Evolutionary conservation across 768 basidiomycete species (phyloP), one percentile per base, ranked within the genome.

Genomic region (Termitomyces sp.): DNA sequence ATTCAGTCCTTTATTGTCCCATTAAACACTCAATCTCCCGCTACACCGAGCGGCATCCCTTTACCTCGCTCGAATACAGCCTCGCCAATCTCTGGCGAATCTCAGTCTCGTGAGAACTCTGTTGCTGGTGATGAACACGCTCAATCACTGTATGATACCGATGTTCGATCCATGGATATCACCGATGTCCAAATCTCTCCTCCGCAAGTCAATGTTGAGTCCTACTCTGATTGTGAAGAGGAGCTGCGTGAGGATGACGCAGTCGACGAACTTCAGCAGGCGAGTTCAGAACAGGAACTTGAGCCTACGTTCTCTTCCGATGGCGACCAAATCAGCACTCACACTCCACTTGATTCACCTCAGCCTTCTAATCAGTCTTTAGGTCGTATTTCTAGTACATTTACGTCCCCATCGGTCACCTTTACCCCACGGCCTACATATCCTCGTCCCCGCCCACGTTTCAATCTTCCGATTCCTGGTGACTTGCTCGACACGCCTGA

Each of bases 231-330:
- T 24, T 46, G 24, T 24, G 61, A 60, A 26, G 52, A 59, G 24
- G 43, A 52, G 7, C 18, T 58, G 12, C 62, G 66, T 41, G 62
- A 65, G 31, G 50, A 56, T 27, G 46, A 55, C 48, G 43, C 61
- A 20, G 52, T 59, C 9, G 62, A 68, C 47, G 65, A 52, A 37
- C 48, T 56, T 29, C 39, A 61, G 24, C 24, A 64, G 61, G 20
- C 61, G 57, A 41, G 55, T 53, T 65, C 64, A 48, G 59, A 62
- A 46, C 63, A 70, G 22, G 63, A 68, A 57, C 71, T 66, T 36
- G 86, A 88, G 50, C 85, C 87, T 5, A 90, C 88, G 0, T 90
- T 90, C 64, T 88, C 88, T 0, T 88, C 88, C 10, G 85, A 87
- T 34, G 85, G 80, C 14, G 81, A 74, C 4, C 66, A 68, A 49